These are phyloP conservation scores for Chernovozyma aurita DNA, from an alignment of 1,139 yeast genomes.

Conservation along the genomic window DNA sequence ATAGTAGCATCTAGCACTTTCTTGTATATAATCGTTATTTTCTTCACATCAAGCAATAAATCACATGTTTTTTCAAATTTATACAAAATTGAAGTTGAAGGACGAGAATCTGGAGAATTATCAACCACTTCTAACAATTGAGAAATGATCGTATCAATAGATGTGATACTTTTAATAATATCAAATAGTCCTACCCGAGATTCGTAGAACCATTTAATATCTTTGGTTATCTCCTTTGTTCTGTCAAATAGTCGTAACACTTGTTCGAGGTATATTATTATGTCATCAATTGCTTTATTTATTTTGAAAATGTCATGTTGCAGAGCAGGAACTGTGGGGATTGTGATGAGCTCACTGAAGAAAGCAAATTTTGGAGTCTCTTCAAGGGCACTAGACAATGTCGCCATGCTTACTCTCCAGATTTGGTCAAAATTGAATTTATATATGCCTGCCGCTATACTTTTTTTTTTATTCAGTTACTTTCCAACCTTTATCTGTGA, in stretches of 20 bases:
- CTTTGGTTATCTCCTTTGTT: conserved; percentile 7
- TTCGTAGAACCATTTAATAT: conserved; percentile 45
- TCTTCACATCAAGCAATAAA: conserved; percentile 36
- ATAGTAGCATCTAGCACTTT: conserved; percentile 48
- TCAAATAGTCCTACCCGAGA: conserved; percentile 41
- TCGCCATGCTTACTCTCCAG: conserved; percentile 1
- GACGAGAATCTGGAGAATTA: conserved; percentile 29
- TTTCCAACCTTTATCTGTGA: no score
- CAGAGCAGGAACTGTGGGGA: conserved; percentile 20
- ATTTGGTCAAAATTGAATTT: no score
- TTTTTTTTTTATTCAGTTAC: no score
- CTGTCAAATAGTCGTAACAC: conserved; percentile 14
- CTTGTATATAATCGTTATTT: conserved; percentile 32
- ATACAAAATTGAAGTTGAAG: conserved; percentile 12
- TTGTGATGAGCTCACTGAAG: conserved; percentile 26
- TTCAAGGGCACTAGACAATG: conserved; percentile 15
- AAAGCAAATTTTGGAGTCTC: conserved; percentile 26
- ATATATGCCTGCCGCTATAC: no score
- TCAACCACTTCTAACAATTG: conserved; percentile 29
- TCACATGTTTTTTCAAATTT: conserved; percentile 37
- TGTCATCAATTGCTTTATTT: conserved; percentile 28
- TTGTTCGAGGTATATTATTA: conserved; percentile 23
- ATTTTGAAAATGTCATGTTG: conserved; percentile 30
- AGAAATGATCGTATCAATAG: conserved; percentile 45
- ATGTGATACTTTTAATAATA: conserved; percentile 32